Evolutionary conservation across 1,139 yeast species (phyloP).

Genomic region (Blastobotrys aristatus): DNA sequence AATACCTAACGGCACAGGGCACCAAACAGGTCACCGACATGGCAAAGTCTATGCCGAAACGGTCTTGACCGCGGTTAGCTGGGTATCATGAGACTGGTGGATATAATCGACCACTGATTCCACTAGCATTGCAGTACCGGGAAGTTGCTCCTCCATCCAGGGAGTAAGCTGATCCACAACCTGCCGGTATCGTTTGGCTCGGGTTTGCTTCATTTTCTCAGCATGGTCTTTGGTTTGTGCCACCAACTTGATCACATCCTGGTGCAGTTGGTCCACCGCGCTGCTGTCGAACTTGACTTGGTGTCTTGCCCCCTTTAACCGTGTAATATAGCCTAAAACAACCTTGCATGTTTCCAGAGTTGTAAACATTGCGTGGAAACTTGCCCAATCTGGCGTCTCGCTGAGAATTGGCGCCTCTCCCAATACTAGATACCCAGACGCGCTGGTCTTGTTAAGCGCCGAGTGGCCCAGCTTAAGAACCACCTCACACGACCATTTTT

Average conservation of each 20-base stretch:
- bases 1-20: conserved; percentile 34
- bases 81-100: conserved; percentile 20
- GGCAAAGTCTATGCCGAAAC: conserved; percentile 24
- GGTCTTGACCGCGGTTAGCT: conserved; percentile 8
- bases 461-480: conserved; percentile 21
- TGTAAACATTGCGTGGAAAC: conserved; percentile 30
- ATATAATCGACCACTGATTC: conserved; percentile 27
- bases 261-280: conserved; percentile 14
- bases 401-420: neutral
- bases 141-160: conserved; percentile 7
- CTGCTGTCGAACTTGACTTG: conserved; percentile 19
- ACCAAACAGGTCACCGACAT: conserved; percentile 33
- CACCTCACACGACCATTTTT: conserved; percentile 35
- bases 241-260: conserved; percentile 12
- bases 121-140: conserved; percentile 18
- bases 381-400: conserved; percentile 24
- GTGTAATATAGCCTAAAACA: conserved; percentile 21
- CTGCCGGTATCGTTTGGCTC: conserved; percentile 15
- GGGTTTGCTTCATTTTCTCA: conserved; percentile 18
- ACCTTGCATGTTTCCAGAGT: conserved; percentile 30
- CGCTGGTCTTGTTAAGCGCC: conserved; percentile 16
- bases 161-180: conserved; percentile 19
- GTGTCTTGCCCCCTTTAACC: conserved; percentile 21
- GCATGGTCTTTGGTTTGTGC: conserved; percentile 20
- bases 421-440: conserved; percentile 15